Evolutionary conservation across 306 rosid species (phyloP).

Genomic region (Oemleria cerasiformis): DNA sequence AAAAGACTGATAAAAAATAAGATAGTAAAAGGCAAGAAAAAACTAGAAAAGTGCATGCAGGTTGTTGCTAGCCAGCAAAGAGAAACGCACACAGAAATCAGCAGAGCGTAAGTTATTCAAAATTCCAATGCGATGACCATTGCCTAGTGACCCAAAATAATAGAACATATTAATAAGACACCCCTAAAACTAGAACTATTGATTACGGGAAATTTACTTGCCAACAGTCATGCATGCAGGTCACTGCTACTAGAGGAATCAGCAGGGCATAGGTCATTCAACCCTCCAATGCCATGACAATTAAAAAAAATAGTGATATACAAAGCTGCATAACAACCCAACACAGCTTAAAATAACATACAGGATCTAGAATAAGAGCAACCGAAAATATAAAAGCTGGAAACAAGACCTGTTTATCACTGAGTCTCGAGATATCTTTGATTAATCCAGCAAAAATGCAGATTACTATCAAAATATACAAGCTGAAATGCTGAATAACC

Average conservation of each 20-base stretch:
- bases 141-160: neutral
- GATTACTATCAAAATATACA: neutral
- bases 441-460: neutral
- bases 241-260: neutral
- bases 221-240: constrained; percentile 5
- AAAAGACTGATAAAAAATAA: neutral
- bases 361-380: neutral
- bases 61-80: neutral
- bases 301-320: constrained; percentile 1
- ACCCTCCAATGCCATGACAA: constrained; percentile 4
- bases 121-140: neutral
- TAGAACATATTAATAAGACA: neutral
- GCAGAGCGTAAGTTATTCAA: neutral
- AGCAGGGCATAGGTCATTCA: neutral
- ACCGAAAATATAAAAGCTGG: neutral
- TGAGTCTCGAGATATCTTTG: neutral
- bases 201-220: constrained; percentile 5
- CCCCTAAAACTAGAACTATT: neutral
- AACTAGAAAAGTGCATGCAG: neutral
- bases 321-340: constrained; percentile 9
- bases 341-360: neutral
- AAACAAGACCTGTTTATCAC: neutral
- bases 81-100: neutral
- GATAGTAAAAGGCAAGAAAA: neutral
- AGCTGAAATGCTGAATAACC: neutral